Evolutionary conservation across 345 rosid genomes (phyloP), one percentile per base, ranked within the genome.

Genomic region (Gossypium bickii): DNA sequence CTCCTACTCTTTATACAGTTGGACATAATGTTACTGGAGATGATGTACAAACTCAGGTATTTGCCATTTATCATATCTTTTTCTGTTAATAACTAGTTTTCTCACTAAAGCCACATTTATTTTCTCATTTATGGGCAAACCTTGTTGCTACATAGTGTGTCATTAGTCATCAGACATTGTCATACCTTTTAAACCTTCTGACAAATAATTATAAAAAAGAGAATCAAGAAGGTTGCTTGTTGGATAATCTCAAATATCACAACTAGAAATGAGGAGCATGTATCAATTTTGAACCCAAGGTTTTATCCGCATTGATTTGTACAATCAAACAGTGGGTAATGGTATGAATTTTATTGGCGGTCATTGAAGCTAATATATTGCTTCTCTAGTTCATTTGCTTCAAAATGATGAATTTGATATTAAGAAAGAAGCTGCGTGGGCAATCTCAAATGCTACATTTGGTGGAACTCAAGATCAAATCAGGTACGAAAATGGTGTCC

Each of bases 391-490:
- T 24, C 24, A 24, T 24, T 24, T 24, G 24, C 94, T 93, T 76
- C 91, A 86, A 83, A 83, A 85, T 82, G 93, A 87, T 41, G 93
- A 91, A 80, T 89, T 93, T 75, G 93, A 91, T 81, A 88, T 89
- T 58, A 91, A 93, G 86, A 93, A 93, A 77, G 97, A 91, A 81
- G 93, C 92, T 79, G 88, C 94, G 4, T 88, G 98, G 97, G 97
- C 93, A 45, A 84, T 91, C 60, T 89, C 93, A 45, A 93, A 93
- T 80, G 91, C 95, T 62, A 88, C 97, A 12, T 87, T 91, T 70
- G 93, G 97, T 48, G 95, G 97, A 48, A 74, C 87, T 68, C 91
- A 85, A 79, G 97, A 93, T 20, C 98, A 93, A 73, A 89, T 89
- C 85, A 88, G 86, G 97, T 93, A 85, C 34, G 83, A 71, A 60